Percentiles rank a stretch among this genome's conserved stretches.
Evolutionary conservation across 495 filamentous ascomycete species (phyloP).

Genomic region (Pseudotulostoma volvatum): DNA sequence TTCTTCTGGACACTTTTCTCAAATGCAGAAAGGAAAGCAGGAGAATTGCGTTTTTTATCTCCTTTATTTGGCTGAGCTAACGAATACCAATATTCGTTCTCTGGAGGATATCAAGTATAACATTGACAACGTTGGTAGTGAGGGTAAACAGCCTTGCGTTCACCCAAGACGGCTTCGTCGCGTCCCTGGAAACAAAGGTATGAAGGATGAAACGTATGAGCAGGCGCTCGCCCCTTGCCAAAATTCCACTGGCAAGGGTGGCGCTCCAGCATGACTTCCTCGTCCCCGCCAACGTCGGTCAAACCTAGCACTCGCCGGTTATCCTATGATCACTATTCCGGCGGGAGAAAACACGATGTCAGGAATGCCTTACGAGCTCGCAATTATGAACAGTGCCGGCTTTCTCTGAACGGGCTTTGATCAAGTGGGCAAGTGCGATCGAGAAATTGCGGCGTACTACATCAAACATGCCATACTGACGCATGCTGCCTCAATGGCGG

Average conservation of each 20-base stretch:
- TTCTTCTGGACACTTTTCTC: no score
- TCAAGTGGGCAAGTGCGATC: conserved; percentile 52
- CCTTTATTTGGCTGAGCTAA: conserved; percentile 49
- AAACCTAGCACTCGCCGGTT: conserved; percentile 46
- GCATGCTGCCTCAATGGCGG: no score
- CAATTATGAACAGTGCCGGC: conserved; percentile 50
- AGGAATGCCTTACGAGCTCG: conserved; percentile 56
- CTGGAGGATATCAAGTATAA: conserved; percentile 58
- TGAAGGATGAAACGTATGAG: conserved; percentile 48
- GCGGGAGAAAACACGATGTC: conserved; percentile 34
- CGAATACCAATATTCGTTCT: conserved; percentile 44
- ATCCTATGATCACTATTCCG: conserved; percentile 55
- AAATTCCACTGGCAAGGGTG: conserved; percentile 39
- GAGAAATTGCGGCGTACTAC: conserved; percentile 54
- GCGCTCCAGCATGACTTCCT: conserved; percentile 48
- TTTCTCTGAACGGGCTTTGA: conserved; percentile 41
- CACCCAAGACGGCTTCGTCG: conserved; percentile 53
- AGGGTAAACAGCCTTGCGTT: conserved; percentile 47
- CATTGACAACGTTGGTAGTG: conserved; percentile 43
- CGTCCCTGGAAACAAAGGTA: conserved; percentile 39
- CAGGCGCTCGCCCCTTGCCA: conserved; percentile 46
- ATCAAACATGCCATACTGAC: no score
- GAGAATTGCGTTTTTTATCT: no score
- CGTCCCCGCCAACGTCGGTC: conserved; percentile 50
- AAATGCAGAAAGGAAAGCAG: no score